These are phyloP conservation scores for Penicillium olsonii DNA, from an alignment of 2,329 filamentous ascomycete species.

Conservation along the genomic window DNA sequence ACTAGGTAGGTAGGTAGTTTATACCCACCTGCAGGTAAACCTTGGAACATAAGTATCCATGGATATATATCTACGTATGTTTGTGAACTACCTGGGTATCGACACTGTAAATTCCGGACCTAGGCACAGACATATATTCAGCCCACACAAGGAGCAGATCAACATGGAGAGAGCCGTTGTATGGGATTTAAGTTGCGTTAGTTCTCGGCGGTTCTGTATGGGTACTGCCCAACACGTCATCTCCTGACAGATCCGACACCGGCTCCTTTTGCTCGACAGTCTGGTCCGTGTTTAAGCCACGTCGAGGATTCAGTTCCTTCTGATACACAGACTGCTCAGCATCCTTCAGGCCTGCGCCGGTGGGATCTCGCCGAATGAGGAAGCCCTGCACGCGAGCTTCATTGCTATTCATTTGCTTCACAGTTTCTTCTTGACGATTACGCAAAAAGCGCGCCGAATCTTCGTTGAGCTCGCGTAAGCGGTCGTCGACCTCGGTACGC, in stretches of 20 bases:
- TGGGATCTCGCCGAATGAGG: conserved; percentile 69
- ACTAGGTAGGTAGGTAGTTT: no score
- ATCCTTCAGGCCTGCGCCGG: conserved; percentile 47
- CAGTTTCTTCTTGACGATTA: conserved; percentile 55
- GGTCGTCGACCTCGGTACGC: conserved; percentile 63
- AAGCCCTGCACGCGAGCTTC: conserved; percentile 76
- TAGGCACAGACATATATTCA: no score
- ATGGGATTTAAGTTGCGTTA: not conserved
- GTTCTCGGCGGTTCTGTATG: not conserved
- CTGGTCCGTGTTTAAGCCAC: not conserved
- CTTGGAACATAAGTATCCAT: no score
- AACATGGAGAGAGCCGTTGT: no score
- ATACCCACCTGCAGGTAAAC: no score
- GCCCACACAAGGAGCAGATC: no score
- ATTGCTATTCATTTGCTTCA: conserved; percentile 46
- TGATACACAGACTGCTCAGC: conserved; percentile 46
- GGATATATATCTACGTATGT: no score
- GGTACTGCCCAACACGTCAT: not conserved
- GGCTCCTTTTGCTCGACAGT: not conserved
- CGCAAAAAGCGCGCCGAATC: conserved; percentile 59
- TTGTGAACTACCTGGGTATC: no score
- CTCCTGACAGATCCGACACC: not conserved
- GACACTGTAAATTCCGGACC: no score
- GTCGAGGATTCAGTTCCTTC: conserved; percentile 29
- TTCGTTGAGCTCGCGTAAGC: conserved; percentile 67